Evolutionary conservation across 495 filamentous ascomycete genomes (phyloP), one percentile per base, ranked within the genome.

Genomic region (Talaromyces proteolyticus): DNA sequence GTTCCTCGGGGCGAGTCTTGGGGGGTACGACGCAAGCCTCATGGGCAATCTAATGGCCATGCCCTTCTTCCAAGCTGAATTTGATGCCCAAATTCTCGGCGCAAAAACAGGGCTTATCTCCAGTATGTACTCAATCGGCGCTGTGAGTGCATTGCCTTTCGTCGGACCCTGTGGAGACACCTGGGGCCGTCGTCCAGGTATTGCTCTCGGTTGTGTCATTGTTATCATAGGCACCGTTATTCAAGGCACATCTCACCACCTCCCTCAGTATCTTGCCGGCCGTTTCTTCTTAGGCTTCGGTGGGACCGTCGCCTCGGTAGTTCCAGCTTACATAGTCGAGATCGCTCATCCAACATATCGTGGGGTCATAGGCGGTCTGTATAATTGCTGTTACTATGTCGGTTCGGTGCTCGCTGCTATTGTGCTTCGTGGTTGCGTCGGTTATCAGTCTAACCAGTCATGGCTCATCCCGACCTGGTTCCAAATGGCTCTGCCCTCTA

Each of bases 201-300:
- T 88, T 66, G 77, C 75, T 50, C 63, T 77, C 23, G 83, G 82
- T 14, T 75, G 72, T 19, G 37, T 72, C 2, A 58, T 80, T 40
- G 78, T 85, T 58, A 72, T 83, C 22, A 39, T 82, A 17, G 81
- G 81, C 5, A 78, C 79, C 5, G 67, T 66, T 54, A 60, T 80
- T 18, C 75, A 81, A 55, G 78, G 72, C 1, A 57, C 68, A 1
- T 65, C 73, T 4, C 55, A 51, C 17, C 65, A 65, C 47, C 58
- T 75, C 17, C 53, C 55, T 11, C 69, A 75, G 55, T 86, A 88
- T 53, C 80, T 86, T 54, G 84, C 72, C 16, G 86, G 85, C 11
- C 79, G 86, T 3, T 88, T 89, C 61, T 59, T 88, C 19, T 76
- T 90, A n/a, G 86, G 85, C 4, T 86, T 88, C 55, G 85, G 86